Conservation (phyloP, 768 basidiomycete genomes). For the Lactarius indigo region DNA sequence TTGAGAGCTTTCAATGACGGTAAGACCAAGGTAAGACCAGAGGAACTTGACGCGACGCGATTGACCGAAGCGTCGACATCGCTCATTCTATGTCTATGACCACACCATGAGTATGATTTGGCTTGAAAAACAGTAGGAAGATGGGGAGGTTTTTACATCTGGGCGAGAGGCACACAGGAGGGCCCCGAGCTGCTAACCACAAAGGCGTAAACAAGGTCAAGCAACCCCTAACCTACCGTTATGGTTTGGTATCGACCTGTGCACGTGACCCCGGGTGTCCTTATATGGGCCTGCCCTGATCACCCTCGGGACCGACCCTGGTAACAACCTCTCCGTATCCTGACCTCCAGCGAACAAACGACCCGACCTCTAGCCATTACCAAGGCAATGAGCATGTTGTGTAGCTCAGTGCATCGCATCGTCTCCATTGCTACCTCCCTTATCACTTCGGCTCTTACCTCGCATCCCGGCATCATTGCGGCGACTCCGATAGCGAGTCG, state of each 20-base stretch:
- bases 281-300: not conserved
- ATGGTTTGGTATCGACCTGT: not conserved
- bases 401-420: not conserved
- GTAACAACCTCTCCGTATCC: not conserved
- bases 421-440: not conserved
- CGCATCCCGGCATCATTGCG: not conserved
- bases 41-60: conserved; percentile 26
- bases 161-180: not conserved
- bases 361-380: not conserved
- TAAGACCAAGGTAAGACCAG: conserved; percentile 62
- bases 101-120: not conserved
- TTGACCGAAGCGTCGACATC: conserved; percentile 1
- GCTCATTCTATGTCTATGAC: conserved; percentile 11
- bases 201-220: not conserved
- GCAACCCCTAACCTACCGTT: not conserved
- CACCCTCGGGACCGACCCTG: not conserved
- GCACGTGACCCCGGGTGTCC: not conserved
- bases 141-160: conserved; percentile 2
- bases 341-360: not conserved
- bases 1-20: conserved; percentile 64
- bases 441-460: not conserved
- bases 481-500: not conserved
- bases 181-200: too few species aligned
- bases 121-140: not conserved
- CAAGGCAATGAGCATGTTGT: conserved; percentile 4